Base-by-base conservation (phyloP, 1,284 basidiomycete species). In the Sphaerobolus stellatus region DNA sequence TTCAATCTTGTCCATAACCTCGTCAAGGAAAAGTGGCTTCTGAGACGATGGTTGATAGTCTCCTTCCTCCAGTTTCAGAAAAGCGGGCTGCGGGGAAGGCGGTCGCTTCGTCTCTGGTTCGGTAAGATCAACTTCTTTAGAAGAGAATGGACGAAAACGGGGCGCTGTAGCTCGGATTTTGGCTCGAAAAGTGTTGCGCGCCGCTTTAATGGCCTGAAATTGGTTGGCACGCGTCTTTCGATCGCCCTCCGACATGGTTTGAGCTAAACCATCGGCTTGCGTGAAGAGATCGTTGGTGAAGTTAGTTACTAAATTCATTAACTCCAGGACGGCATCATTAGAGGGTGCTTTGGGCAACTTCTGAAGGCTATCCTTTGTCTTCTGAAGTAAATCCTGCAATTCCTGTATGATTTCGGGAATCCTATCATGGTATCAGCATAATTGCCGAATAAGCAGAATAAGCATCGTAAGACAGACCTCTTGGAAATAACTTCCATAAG, bases 341-440 rank as follows among this genome's bases (percentile, higher is more conserved):
- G 83, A 81, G 0, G 82, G 84, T 0, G 77, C 74, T 14, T 66
- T 73, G 0, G 86, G 86, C 2, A 89, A 68, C 2, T 53, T 53
- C 9, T 45, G 54, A 4, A 84, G 67, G 3, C 62, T 59, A 0
- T 57, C 59, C 16, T 72, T 69, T 0, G 81, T 77, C 11, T 65
- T 64, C 1, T 68, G 58, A 5, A 86, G 71, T 0, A 78, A 67
- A 0, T 69, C 73, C 27, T 75, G 69, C 3, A 86, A 60, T 51
- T 80, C 77, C 0, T 74, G 69, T 49, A 81, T 80, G 9, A 88
- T 81, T 55, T 79, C 71, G 0, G 87, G 88, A 1, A 90, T 75
- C 41, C 88, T 90, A 49, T 7, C 16, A 36, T 25, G 25, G 13
- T 11, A 27, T n/a, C 6, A 34, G 16, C 4, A 31, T 28, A 6